These are phyloP conservation scores for Eragrostis nindensis DNA, from an alignment of 176 grass and related monocot genomes.

Conservation along the genomic window DNA sequence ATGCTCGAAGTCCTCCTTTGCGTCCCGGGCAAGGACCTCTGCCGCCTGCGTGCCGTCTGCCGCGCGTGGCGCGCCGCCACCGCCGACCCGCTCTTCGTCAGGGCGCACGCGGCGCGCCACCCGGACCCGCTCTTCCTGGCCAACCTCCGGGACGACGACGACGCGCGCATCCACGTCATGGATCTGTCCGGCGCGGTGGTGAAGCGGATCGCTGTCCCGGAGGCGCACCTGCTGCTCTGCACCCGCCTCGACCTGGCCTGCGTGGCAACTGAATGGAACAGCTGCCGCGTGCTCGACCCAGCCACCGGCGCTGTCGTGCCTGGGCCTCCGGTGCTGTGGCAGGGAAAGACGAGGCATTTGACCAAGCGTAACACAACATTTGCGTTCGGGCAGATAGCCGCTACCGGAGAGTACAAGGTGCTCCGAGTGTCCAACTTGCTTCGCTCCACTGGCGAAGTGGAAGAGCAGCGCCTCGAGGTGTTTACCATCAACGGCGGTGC, in stretches of 20 bases:
- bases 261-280: neutral
- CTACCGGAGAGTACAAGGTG: conserved; percentile 7
- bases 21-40: neutral
- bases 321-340: neutral
- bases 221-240: conserved; percentile 7
- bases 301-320: conserved; percentile 5
- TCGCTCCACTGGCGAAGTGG: neutral
- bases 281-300: conserved; percentile 6
- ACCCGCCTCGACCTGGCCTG: neutral
- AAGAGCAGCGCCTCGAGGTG: conserved; percentile 7
- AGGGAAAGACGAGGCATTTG: neutral
- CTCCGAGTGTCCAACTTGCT: conserved; percentile 1
- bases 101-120: neutral
- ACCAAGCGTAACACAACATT: neutral
- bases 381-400: neutral
- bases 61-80: neutral
- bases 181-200: conserved; percentile 13
- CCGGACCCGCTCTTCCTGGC: neutral
- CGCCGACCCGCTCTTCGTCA: neutral
- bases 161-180: neutral
- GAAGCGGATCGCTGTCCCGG: neutral
- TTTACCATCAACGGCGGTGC: neutral
- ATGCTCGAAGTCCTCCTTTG: neutral
- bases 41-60: conserved; percentile 2
- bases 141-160: conserved; percentile 15